phyloP scores from a whole-genome alignment of 169 alveolate species.

The Eimeria tenella region DNA sequence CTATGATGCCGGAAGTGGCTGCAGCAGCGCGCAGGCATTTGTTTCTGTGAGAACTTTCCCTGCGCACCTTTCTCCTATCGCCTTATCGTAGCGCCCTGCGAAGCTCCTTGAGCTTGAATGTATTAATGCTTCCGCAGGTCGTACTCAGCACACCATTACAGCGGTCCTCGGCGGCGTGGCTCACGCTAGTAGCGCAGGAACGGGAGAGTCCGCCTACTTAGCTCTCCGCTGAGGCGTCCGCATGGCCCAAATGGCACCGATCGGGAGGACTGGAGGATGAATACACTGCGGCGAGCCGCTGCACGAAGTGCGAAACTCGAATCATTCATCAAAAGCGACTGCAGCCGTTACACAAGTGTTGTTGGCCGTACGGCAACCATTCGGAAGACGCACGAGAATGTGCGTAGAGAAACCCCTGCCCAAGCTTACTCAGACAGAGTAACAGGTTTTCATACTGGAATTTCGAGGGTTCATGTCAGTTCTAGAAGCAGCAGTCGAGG shows the following conservation, averaged over 20 bases:
- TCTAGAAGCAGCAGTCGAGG: not conserved
- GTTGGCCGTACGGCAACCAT: not conserved
- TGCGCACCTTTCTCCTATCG: not conserved
- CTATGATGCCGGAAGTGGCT: not conserved
- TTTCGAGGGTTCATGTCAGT: not conserved
- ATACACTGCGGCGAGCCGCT: constrained; percentile 6
- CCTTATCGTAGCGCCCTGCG: not conserved
- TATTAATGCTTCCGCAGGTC: not conserved
- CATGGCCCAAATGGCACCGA: constrained; percentile 17
- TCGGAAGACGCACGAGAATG: not conserved
- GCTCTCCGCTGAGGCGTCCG: not conserved
- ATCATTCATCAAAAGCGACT: not conserved
- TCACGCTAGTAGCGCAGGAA: not conserved
- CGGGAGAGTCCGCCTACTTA: not conserved
- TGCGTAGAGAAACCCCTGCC: not conserved
- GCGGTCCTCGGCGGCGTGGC: not conserved
- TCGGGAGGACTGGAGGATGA: constrained; percentile 27
- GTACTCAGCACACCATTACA: not conserved
- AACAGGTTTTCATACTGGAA: not conserved
- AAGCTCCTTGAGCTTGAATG: not conserved
- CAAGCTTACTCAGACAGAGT: not conserved
- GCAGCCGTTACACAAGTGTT: not conserved
- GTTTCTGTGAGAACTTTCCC: not conserved
- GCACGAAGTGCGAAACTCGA: not conserved
- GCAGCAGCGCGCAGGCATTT: not conserved